A percentile compares a stretch with the other conserved stretches of the same genome.
Conservation (phyloP, 1,284 basidiomycete genomes). For the Microbotryum scabiosae region DNA sequence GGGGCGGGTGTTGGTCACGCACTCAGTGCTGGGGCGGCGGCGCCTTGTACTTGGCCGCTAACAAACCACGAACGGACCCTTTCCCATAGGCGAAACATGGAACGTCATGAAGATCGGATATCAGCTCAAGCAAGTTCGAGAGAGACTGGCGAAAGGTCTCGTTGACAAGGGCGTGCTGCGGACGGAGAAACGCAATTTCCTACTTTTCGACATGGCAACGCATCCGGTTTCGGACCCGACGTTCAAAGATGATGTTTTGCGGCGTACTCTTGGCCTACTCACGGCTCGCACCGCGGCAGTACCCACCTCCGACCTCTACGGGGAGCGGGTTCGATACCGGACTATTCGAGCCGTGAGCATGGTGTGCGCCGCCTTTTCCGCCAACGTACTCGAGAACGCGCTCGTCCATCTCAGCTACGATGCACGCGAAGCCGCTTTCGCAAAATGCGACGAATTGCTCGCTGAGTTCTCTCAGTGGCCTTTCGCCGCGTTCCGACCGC, state of each 20-base stretch:
- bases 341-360: slow-evolving; percentile 71
- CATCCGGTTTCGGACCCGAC: slow-evolving; percentile 87
- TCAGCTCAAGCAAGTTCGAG: slow-evolving; percentile 92
- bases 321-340: slow-evolving; percentile 66
- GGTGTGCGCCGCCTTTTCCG: slow-evolving; percentile 80
- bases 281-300: slow-evolving; percentile 76
- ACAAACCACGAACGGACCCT: too few species aligned
- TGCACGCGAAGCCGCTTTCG: slow-evolving; percentile 80
- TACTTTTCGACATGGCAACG: slow-evolving; percentile 97
- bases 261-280: slow-evolving; percentile 64
- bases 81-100: slow-evolving; percentile 78
- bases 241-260: slow-evolving; percentile 73
- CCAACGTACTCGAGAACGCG: slow-evolving; percentile 89
- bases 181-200: slow-evolving; percentile 92
- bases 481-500: slow-evolving; percentile 51
- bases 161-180: slow-evolving; percentile 96
- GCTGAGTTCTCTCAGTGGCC: slow-evolving; percentile 85
- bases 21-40: too few species aligned
- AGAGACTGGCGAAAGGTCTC: slow-evolving; percentile 90
- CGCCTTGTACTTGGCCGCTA: too few species aligned
- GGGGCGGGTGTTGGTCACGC: too few species aligned
- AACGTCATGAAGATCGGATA: slow-evolving; percentile 98
- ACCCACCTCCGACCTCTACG: slow-evolving; percentile 55
- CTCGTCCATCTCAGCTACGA: slow-evolving; percentile 79
- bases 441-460: slow-evolving; percentile 80